Evolutionary conservation across 768 basidiomycete genomes (phyloP).

Genomic region (Mrakia blollopis): DNA sequence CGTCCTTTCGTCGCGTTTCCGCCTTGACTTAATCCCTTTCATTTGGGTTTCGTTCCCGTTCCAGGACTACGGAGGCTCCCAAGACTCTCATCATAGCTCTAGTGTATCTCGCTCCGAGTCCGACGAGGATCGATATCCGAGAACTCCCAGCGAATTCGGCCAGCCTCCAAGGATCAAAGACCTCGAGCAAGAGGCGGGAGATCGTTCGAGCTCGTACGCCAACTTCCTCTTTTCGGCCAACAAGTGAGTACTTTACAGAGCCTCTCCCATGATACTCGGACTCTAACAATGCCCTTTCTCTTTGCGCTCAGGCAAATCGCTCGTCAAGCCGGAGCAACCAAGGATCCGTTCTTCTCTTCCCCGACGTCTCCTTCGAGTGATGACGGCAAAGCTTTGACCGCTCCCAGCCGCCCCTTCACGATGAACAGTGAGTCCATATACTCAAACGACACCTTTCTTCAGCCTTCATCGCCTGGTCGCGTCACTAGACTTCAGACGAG

Average conservation of each 20-base stretch:
- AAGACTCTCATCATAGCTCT: too few species aligned
- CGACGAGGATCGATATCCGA: conserved; percentile 13
- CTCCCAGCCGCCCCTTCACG: conserved; percentile 72
- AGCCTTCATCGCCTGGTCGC: too few species aligned
- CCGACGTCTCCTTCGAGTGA: conserved; percentile 46
- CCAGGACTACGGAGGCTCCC: too few species aligned
- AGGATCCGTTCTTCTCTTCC: conserved; percentile 66
- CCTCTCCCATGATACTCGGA: too few species aligned
- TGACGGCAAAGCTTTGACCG: conserved; percentile 32
- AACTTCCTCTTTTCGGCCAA: conserved; percentile 83
- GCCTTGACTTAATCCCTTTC: too few species aligned
- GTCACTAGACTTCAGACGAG: too few species aligned
- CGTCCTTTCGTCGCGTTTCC: too few species aligned
- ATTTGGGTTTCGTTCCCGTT: not conserved
- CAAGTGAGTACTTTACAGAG: too few species aligned
- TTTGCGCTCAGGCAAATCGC: too few species aligned
- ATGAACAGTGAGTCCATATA: conserved; percentile 46
- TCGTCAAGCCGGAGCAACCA: conserved; percentile 51
- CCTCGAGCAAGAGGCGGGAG: conserved; percentile 28
- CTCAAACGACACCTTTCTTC: too few species aligned
- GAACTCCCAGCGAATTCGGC: conserved; percentile 12
- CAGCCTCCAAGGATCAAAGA: not conserved
- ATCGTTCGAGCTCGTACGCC: conserved; percentile 52
- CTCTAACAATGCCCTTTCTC: too few species aligned
- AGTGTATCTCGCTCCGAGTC: conserved; percentile 12